Percentiles rank a stretch among this genome's conserved stretches.
These are phyloP conservation scores for Grosmannia huntii DNA, from an alignment of 2,329 filamentous ascomycete species.

Conservation along the genomic window DNA sequence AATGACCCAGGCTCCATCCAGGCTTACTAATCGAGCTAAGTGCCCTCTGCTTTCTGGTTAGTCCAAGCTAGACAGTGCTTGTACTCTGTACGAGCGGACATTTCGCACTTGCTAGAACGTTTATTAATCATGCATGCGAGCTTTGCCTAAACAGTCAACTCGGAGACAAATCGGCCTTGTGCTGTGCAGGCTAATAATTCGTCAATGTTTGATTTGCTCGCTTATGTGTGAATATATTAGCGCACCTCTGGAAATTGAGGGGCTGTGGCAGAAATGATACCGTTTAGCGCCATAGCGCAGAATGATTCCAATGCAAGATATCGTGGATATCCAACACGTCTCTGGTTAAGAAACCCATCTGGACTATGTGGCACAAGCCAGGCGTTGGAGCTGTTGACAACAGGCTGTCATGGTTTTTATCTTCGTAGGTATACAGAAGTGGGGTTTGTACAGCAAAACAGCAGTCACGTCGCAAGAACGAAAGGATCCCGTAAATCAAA, in stretches of 20 bases:
- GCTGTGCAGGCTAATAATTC: background rate
- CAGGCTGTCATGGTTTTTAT: background rate
- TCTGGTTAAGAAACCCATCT: too few relatives aligned
- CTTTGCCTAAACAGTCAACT: background rate
- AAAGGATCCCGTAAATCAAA: background rate
- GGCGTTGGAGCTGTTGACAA: too few relatives aligned
- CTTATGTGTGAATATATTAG: background rate
- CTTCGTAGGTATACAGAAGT: background rate
- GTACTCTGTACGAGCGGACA: too few relatives aligned
- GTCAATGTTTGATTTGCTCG: background rate
- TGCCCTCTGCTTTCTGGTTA: background rate
- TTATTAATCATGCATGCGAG: background rate
- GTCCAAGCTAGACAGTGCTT: background rate
- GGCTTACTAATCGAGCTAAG: background rate
- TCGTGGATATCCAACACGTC: too few relatives aligned
- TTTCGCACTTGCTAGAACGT: background rate
- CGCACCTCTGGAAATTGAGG: background rate
- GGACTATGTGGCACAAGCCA: too few relatives aligned
- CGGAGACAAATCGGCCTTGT: background rate
- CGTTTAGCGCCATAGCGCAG: background rate
- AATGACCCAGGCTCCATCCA: too few relatives aligned
- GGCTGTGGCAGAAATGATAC: background rate
- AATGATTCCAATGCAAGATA: too few relatives aligned
- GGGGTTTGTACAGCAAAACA: background rate
- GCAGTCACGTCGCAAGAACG: background rate